Conservation (phyloP, 2,329 filamentous ascomycete species). For the Fusarium pilosicola region DNA sequence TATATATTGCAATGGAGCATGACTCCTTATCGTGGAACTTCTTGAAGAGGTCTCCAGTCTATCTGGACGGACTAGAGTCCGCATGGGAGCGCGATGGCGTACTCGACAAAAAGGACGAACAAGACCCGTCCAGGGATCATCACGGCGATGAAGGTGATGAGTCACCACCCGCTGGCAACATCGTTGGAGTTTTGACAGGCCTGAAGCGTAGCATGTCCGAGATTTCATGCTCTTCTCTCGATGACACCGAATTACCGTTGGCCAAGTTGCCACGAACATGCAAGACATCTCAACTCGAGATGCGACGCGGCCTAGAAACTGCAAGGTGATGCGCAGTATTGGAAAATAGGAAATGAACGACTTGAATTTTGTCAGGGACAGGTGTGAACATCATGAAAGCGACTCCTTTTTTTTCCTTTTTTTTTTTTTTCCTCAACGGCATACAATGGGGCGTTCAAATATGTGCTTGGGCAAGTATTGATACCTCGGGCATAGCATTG, state of each 20-base stretch:
- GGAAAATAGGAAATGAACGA: neutral
- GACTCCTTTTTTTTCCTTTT: neutral
- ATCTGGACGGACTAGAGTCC: conserved; percentile 63
- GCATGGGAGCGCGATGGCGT: conserved; percentile 63
- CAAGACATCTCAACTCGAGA: conserved; percentile 52
- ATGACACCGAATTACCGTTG: conserved; percentile 47
- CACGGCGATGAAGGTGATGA: conserved; percentile 31
- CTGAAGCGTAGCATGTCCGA: conserved; percentile 64
- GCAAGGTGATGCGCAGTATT: conserved; percentile 23
- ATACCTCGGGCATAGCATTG: conserved; percentile 34
- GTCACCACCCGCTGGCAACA: conserved; percentile 36
- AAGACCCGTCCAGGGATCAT: conserved; percentile 47
- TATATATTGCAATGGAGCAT: conserved; percentile 67
- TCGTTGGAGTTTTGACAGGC: conserved; percentile 44
- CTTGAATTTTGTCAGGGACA: neutral
- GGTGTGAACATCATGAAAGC: conserved; percentile 19
- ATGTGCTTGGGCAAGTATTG: conserved; percentile 20
- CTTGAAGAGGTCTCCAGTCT: conserved; percentile 59
- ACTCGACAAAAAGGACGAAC: conserved; percentile 55
- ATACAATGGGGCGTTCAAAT: conserved; percentile 31
- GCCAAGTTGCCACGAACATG: conserved; percentile 55
- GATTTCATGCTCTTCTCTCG: conserved; percentile 56
- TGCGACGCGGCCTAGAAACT: conserved; percentile 46
- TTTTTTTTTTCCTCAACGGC: neutral
- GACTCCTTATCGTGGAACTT: conserved; percentile 67